These are phyloP conservation scores for Eucalyptus pauciflora DNA, from an alignment of 345 rosid genomes.

Conservation along the genomic window DNA sequence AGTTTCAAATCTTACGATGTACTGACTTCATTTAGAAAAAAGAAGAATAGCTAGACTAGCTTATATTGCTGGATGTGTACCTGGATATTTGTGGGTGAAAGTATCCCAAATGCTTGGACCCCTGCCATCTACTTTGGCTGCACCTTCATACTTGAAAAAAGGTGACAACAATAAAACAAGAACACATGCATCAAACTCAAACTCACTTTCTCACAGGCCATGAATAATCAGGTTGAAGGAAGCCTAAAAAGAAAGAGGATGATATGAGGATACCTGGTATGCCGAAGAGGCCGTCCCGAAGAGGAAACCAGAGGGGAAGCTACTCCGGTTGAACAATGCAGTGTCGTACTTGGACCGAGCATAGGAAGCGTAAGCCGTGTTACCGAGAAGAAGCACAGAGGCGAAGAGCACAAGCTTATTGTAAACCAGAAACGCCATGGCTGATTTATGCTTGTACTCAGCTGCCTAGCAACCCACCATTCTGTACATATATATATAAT, in stretches of 20 bases:
- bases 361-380: background rate
- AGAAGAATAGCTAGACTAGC: background rate
- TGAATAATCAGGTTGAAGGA: background rate
- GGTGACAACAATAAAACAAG: no score
- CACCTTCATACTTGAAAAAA: slow-evolving; percentile 10
- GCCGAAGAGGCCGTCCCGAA: slow-evolving; percentile 16
- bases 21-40: background rate
- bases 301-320: slow-evolving; percentile 11
- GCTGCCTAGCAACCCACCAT: background rate
- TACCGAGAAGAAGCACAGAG: background rate
- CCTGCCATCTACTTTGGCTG: slow-evolving; percentile 5
- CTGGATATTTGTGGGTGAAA: background rate
- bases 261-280: slow-evolving; percentile 2
- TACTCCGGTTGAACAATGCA: background rate
- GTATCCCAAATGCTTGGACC: slow-evolving; percentile 15
- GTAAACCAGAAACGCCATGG: background rate
- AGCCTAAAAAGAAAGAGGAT: background rate
- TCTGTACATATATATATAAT: no score
- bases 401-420: background rate
- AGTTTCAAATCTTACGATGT: background rate
- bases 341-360: background rate
- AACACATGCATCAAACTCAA: background rate
- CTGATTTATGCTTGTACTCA: background rate
- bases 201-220: background rate
- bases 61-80: background rate